Base-by-base conservation (phyloP, 257 asterid species). In the Striga asiatica region DNA sequence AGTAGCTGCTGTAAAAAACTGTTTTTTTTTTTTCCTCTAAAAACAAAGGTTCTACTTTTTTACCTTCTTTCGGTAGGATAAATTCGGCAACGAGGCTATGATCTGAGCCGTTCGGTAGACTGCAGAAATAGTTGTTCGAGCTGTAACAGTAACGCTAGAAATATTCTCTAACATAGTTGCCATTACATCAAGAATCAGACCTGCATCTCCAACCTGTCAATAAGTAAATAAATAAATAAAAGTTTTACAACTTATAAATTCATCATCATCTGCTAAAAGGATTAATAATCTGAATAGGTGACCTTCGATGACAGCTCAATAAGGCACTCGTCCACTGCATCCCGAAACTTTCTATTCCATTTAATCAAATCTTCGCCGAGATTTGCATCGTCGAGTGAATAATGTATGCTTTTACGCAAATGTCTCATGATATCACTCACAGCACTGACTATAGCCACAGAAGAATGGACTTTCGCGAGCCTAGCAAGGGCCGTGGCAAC, bases 191-290 rank as follows among this genome's bases (percentile, higher is more conserved):
- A 92, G 93, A 62, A 92, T 84, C 27, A 80, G 76, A 37, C 97
- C 97, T 18, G 99, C 95, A 78, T 92, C 99, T 64, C 95, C 99
- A 56, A 84, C 89, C 98, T 91, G 82, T 56, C 46, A 19, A 65
- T 31, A 66, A 37, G 64, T 20, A 55, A 10, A 37, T 8, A 37
- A 3, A 37, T 37, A 3, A 37, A 37, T 37, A 37, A n/a, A n/a
- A n/a, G n/a, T n/a, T n/a, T n/a, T n/a, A 8, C 11, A 32, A 32
- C 11, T 32, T 32, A 6, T n/a, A 32, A 32, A 1, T 32, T 32
- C 1, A 2, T 32, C 7, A 32, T n/a, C n/a, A n/a, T n/a, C n/a
- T 9, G 38, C 38, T 0, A 32, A n/a, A 9, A 35, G 42, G 42
- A 2, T 35, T 9, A 34, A 34, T 34, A 1, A 34, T 34, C 13